Evolutionary conservation across 2,329 filamentous ascomycete genomes (phyloP).

Genomic region (Periconia sp.): DNA sequence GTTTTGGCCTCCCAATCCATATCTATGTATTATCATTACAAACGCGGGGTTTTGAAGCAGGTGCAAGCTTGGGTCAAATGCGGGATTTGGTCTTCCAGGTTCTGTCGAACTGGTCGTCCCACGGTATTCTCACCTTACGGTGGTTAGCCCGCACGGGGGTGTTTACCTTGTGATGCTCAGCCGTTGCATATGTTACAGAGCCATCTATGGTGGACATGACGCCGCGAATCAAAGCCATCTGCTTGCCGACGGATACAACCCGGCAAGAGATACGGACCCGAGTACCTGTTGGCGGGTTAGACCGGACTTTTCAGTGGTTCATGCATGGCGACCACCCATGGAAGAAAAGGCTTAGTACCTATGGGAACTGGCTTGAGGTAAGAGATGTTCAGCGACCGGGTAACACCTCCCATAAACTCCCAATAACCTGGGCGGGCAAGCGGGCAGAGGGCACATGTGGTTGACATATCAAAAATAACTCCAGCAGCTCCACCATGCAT

Average conservation of each 20-base stretch:
- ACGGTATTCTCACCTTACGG: conserved; percentile 41
- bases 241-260: conserved; percentile 51
- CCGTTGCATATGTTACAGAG: conserved; percentile 51
- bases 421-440: conserved; percentile 53
- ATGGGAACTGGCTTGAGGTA: conserved; percentile 55
- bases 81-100: conserved; percentile 17
- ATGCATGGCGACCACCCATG: neutral
- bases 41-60: too few species aligned
- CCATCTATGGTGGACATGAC: conserved; percentile 54
- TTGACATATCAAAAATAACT: conserved; percentile 39
- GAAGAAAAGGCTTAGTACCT: conserved; percentile 20
- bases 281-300: conserved; percentile 13
- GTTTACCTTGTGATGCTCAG: conserved; percentile 57
- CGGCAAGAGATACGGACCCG: conserved; percentile 47
- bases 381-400: conserved; percentile 53
- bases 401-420: conserved; percentile 57
- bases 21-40: too few species aligned
- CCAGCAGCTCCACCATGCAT: conserved; percentile 46
- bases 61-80: too few species aligned
- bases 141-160: conserved; percentile 46
- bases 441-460: conserved; percentile 53
- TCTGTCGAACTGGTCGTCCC: conserved; percentile 49
- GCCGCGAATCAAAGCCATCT: conserved; percentile 56
- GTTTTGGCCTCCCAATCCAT: too few species aligned
- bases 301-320: neutral